phyloP scores from a whole-genome alignment of 352 stramenopile genomes.

The Pythium aristosporum region DNA sequence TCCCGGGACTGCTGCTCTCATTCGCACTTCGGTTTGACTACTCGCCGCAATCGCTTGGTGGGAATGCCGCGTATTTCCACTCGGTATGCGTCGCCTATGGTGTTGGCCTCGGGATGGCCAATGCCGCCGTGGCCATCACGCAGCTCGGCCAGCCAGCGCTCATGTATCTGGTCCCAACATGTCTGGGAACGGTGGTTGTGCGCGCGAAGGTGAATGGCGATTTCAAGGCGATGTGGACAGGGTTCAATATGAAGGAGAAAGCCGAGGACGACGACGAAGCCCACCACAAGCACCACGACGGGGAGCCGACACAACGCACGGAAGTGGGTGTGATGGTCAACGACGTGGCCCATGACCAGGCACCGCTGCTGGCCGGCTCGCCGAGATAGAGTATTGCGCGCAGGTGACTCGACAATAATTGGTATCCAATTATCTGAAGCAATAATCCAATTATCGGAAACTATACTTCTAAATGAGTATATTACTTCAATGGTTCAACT shows the following conservation, averaged over 20 bases:
- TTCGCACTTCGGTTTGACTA: constrained; percentile 93
- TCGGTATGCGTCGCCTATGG: constrained; percentile 90
- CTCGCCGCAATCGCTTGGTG: constrained; percentile 29
- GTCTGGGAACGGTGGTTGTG: constrained; percentile 77
- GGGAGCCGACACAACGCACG: neutral
- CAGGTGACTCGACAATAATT: neutral
- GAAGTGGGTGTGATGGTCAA: constrained; percentile 4
- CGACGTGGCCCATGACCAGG: constrained; percentile 17
- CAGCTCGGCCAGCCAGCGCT: constrained; percentile 93
- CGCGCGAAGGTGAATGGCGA: constrained; percentile 71
- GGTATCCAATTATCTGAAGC: too few species aligned
- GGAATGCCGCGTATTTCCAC: constrained; percentile 77
- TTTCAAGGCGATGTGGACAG: constrained; percentile 61
- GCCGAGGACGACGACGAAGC: constrained; percentile 1
- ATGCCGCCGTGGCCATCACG: constrained; percentile 92
- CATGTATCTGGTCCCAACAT: constrained; percentile 95
- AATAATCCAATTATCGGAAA: too few species aligned
- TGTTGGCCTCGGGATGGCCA: constrained; percentile 91
- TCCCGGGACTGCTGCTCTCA: constrained; percentile 93
- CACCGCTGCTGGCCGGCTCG: constrained; percentile 15
- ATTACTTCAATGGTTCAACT: too few species aligned
- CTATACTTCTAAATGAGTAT: neutral
- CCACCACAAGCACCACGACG: constrained; percentile 13
- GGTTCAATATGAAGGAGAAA: constrained; percentile 23
- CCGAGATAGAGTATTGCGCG: neutral